Evolutionary conservation across 2,329 filamentous ascomycete genomes (phyloP).

Genomic region (Fonsecaea pedrosoi): DNA sequence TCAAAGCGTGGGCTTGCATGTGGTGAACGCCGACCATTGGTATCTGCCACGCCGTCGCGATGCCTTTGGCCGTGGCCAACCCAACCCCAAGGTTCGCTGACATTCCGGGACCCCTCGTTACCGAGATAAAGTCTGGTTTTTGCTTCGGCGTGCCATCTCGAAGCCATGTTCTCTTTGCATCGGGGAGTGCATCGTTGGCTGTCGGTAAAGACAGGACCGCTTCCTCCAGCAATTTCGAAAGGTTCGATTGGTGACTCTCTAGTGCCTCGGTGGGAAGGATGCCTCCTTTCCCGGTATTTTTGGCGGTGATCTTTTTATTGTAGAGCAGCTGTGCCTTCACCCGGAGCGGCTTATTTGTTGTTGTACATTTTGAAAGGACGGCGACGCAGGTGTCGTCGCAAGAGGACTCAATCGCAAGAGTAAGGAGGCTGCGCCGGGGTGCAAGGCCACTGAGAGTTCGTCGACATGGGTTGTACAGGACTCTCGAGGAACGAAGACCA

Average conservation of each 20-base stretch:
- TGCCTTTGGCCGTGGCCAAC: conserved; percentile 82
- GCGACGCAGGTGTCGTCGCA: conserved; percentile 93
- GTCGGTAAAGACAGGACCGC: conserved; percentile 66
- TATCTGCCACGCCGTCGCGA: conserved; percentile 81
- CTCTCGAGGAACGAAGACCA: background rate
- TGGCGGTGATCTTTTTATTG: conserved; percentile 80
- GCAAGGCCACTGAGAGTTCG: background rate
- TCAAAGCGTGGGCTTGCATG: conserved; percentile 96
- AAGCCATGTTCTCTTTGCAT: conserved; percentile 19
- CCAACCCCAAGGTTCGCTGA: conserved; percentile 76
- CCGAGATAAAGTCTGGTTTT: conserved; percentile 82
- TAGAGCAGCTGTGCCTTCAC: conserved; percentile 69
- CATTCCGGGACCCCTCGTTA: conserved; percentile 92
- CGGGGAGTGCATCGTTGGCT: conserved; percentile 14
- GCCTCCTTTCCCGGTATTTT: conserved; percentile 75
- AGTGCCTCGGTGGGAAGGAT: conserved; percentile 81
- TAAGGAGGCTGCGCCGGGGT: conserved; percentile 44
- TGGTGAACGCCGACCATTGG: conserved; percentile 89
- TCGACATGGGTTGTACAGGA: background rate
- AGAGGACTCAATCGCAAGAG: conserved; percentile 56
- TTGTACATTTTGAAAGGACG: conserved; percentile 67
- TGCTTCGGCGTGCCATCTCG: conserved; percentile 45
- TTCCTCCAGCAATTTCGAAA: conserved; percentile 71
- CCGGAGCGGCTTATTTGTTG: background rate
- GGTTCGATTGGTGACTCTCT: conserved; percentile 73